A percentile compares a stretch with the other conserved stretches of the same genome.
Evolutionary conservation across 108 stramenopile species (phyloP).

Genomic region (Fistulifera pelliculosa): DNA sequence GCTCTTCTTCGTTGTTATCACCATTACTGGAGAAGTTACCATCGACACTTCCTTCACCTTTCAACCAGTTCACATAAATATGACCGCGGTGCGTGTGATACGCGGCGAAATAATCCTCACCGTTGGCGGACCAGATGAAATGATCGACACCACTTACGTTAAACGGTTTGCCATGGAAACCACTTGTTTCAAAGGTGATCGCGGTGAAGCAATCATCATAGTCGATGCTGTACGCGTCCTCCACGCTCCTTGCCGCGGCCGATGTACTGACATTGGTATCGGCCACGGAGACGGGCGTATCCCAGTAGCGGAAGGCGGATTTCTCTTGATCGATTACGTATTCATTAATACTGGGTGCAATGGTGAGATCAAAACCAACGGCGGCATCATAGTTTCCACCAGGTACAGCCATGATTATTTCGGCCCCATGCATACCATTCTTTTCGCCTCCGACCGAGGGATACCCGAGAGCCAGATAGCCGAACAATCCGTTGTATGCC

Average conservation of each 20-base stretch:
- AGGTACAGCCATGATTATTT: slow-evolving; percentile 39
- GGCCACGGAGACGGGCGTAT: slow-evolving; percentile 20
- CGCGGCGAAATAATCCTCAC: slow-evolving; percentile 32
- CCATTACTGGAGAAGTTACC: too few relatives aligned
- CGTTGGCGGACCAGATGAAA: slow-evolving; percentile 59
- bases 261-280: slow-evolving; percentile 3
- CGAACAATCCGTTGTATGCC: slow-evolving; percentile 40
- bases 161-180: slow-evolving; percentile 38
- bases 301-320: slow-evolving; percentile 60
- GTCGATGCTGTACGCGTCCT: too few relatives aligned
- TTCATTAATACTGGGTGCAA: slow-evolving; percentile 21
- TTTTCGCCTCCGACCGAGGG: slow-evolving; percentile 18
- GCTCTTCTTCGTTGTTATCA: too few relatives aligned
- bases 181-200: slow-evolving; percentile 36
- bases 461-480: slow-evolving; percentile 39
- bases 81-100: slow-evolving; percentile 23
- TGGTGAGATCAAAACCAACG: slow-evolving; percentile 24
- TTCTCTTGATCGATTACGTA: slow-evolving; percentile 28
- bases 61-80: too few relatives aligned
- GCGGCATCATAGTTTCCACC: slow-evolving; percentile 33
- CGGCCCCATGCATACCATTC: slow-evolving; percentile 45
- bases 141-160: slow-evolving; percentile 41
- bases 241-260: slow-evolving; percentile 2
- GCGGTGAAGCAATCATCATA: slow-evolving; percentile 49
- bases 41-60: too few relatives aligned